A percentile compares a stretch with the other conserved stretches of the same genome.
phyloP scores from a whole-genome alignment of 176 grass and related monocot species.

The Elymus sibiricus region DNA sequence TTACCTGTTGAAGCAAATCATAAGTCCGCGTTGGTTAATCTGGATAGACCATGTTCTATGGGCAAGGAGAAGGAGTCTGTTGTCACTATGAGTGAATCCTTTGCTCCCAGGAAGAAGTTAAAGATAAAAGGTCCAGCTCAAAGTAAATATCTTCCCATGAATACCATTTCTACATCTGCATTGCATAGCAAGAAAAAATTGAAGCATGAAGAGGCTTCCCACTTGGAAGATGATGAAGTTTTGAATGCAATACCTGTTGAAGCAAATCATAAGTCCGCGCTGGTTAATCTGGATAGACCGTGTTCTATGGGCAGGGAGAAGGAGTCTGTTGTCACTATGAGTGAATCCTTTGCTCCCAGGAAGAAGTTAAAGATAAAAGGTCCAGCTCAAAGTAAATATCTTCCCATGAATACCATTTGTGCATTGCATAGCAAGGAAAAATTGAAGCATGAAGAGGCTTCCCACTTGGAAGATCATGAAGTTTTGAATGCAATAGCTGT shows the following conservation, averaged over 20 bases:
- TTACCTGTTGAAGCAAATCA: slow-evolving; percentile 4
- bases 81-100: background rate
- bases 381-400: background rate
- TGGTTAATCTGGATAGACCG: background rate
- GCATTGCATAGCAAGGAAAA: slow-evolving; percentile 15
- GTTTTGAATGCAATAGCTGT: slow-evolving; percentile 21
- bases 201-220: slow-evolving; percentile 10
- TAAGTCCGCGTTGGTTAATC: background rate
- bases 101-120: slow-evolving; percentile 18
- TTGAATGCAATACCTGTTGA: slow-evolving; percentile 9
- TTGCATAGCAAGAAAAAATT: slow-evolving; percentile 21
- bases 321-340: background rate
- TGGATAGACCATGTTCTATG: background rate
- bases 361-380: slow-evolving; percentile 30
- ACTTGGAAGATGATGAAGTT: slow-evolving; percentile 27
- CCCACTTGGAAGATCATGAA: slow-evolving; percentile 19
- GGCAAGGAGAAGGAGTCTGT: background rate
- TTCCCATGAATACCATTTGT: background rate
- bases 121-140: slow-evolving; percentile 22
- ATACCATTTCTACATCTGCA: background rate
- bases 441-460: slow-evolving; percentile 17
- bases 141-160: background rate
- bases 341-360: background rate
- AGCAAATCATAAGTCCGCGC: slow-evolving; percentile 10
- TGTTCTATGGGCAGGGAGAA: background rate